These are phyloP conservation scores for Telfairia occidentalis DNA, from an alignment of 331 rosid genomes.

Conservation along the genomic window DNA sequence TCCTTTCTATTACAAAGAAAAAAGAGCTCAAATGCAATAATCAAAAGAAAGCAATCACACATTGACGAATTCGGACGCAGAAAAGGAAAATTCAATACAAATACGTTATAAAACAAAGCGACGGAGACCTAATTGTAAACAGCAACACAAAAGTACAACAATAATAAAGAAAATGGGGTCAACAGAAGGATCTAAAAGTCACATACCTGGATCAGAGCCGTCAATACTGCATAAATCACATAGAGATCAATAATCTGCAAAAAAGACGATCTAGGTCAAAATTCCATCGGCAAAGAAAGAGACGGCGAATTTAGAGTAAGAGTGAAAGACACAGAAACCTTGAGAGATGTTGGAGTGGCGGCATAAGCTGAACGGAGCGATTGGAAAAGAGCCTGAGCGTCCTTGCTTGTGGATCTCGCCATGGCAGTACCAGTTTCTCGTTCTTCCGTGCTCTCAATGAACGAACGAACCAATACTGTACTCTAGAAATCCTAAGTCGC, in stretches of 20 bases:
- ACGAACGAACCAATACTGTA: background rate
- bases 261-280: slow-evolving; percentile 6
- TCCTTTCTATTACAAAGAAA: background rate
- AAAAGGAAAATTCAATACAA: background rate
- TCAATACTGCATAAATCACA: slow-evolving; percentile 52
- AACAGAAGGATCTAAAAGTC: background rate
- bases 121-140: background rate
- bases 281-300: background rate
- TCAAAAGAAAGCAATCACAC: background rate
- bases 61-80: background rate
- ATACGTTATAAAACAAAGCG: background rate
- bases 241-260: slow-evolving; percentile 83
- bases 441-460: background rate
- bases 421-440: slow-evolving; percentile 21
- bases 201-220: slow-evolving; percentile 75
- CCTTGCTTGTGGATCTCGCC: slow-evolving; percentile 57
- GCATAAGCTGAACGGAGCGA: slow-evolving; percentile 80
- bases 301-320: background rate
- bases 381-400: slow-evolving; percentile 61
- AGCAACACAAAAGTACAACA: background rate
- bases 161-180: background rate
- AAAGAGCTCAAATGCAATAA: background rate
- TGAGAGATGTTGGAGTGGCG: slow-evolving; percentile 60
- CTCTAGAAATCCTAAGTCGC: slow-evolving; percentile 1
- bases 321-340: background rate